Evolutionary conservation across 2,329 filamentous ascomycete genomes (phyloP).

Genomic region (Septoria linicola): DNA sequence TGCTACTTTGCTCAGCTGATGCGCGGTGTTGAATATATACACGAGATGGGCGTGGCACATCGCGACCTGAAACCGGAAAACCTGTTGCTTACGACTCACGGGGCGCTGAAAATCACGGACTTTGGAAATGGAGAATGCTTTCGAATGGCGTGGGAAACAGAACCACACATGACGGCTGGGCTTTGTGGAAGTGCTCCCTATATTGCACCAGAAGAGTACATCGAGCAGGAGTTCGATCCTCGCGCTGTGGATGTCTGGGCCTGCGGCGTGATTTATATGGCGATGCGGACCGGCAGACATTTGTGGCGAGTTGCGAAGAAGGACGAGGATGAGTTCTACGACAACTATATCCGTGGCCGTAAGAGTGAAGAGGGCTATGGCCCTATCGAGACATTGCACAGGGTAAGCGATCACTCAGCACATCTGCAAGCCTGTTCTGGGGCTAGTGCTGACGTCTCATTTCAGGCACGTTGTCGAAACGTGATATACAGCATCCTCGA

Average conservation of each 20-base stretch:
- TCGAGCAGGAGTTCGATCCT: slow-evolving; percentile 92
- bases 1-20: slow-evolving; percentile 99
- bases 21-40: slow-evolving; percentile 98
- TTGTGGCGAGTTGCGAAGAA: slow-evolving; percentile 96
- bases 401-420: slow-evolving; percentile 61
- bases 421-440: neutral
- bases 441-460: slow-evolving; percentile 15
- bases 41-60: slow-evolving; percentile 98
- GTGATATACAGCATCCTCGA: slow-evolving; percentile 99
- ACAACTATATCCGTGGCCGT: slow-evolving; percentile 86
- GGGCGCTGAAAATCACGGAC: slow-evolving; percentile 94
- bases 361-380: slow-evolving; percentile 94
- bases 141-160: slow-evolving; percentile 98
- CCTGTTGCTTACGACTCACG: slow-evolving; percentile 85
- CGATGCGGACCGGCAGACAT: slow-evolving; percentile 94
- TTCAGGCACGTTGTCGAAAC: slow-evolving; percentile 89
- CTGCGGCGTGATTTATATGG: slow-evolving; percentile 99
- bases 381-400: slow-evolving; percentile 90
- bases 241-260: slow-evolving; percentile 98
- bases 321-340: slow-evolving; percentile 96
- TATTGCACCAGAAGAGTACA: slow-evolving; percentile 95
- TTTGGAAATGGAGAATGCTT: slow-evolving; percentile 99
- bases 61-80: slow-evolving; percentile 97
- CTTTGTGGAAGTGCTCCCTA: slow-evolving; percentile 96
- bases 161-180: slow-evolving; percentile 96